Evolutionary conservation across 2,329 filamentous ascomycete genomes (phyloP).

Genomic region (Aschersonia sp.): DNA sequence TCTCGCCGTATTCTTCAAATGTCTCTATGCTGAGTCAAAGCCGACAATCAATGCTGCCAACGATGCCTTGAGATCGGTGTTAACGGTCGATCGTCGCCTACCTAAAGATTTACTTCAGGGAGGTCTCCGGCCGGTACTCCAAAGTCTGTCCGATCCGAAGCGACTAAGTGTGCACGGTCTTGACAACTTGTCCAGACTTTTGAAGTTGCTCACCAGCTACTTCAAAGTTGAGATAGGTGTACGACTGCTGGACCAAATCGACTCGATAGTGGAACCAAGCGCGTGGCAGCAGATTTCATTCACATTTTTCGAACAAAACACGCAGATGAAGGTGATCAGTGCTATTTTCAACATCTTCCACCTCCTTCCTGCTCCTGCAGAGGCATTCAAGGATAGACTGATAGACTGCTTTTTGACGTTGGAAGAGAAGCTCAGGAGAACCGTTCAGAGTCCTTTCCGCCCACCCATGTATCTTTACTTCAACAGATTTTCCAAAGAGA

Average conservation of each 20-base stretch:
- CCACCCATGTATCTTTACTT: constrained; percentile 83
- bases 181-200: constrained; percentile 75
- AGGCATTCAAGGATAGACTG: constrained; percentile 78
- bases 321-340: constrained; percentile 85
- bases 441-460: constrained; percentile 82
- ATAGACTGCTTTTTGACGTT: constrained; percentile 84
- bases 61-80: constrained; percentile 71
- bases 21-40: constrained; percentile 80
- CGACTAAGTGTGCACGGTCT: constrained; percentile 78
- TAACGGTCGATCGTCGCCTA: constrained; percentile 78
- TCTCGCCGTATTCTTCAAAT: constrained; percentile 95
- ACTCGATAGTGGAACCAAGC: constrained; percentile 68
- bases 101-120: constrained; percentile 93
- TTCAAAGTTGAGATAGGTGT: constrained; percentile 98
- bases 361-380: constrained; percentile 78
- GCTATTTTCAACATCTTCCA: constrained; percentile 96
- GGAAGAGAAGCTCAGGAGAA: constrained; percentile 71
- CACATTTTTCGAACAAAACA: constrained; percentile 82
- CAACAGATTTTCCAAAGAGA: constrained; percentile 81
- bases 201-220: constrained; percentile 90
- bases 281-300: constrained; percentile 85
- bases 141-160: constrained; percentile 89
- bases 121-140: constrained; percentile 84
- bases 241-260: constrained; percentile 85
- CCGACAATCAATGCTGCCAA: constrained; percentile 92